Conservation (phyloP, 257 asterid species). For the Petunia secreta region DNA sequence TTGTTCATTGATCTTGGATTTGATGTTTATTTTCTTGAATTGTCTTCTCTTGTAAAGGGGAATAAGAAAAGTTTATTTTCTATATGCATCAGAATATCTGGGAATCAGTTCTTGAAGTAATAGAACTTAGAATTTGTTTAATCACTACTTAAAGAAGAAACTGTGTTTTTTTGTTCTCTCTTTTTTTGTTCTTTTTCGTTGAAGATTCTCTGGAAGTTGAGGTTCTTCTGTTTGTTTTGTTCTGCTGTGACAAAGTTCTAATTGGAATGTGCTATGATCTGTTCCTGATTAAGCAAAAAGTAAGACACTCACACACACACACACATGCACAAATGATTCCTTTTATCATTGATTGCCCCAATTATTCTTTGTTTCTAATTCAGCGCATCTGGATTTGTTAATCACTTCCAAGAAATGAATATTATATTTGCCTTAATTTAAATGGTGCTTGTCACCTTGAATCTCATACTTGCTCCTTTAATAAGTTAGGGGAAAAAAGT, state of each 20-base stretch:
- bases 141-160: no score
- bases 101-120: neutral
- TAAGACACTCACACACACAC: no score
- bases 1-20: neutral
- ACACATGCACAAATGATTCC: neutral
- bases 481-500: neutral
- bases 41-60: neutral
- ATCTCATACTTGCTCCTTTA: neutral
- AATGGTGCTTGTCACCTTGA: conserved; percentile 2
- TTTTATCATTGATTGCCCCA: conserved; percentile 3
- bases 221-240: neutral
- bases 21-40: neutral
- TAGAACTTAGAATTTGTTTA: no score
- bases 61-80: neutral
- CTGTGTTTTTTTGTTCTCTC: neutral
- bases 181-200: neutral
- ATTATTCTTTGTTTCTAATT: neutral
- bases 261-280: neutral
- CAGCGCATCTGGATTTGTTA: neutral
- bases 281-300: neutral
- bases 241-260: neutral
- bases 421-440: conserved; percentile 12
- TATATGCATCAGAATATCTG: neutral
- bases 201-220: neutral
- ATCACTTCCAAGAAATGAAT: neutral